Evolutionary conservation across 1,139 yeast species (phyloP).

Genomic region (Scheffersomyces illinoinensis): DNA sequence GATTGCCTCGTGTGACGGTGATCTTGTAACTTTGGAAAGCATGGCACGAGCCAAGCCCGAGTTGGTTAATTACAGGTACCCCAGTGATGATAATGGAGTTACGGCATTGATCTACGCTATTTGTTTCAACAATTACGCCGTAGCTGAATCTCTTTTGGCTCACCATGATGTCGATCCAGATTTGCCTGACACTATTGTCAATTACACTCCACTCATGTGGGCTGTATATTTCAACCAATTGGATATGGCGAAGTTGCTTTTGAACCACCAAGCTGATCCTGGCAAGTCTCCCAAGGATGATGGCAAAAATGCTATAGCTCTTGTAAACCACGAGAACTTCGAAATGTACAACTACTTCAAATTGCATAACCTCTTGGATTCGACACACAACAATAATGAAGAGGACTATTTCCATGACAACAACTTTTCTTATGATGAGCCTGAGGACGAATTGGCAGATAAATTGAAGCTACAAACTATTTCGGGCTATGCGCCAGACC

Average conservation of each 20-base stretch:
- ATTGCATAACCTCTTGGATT: conserved; percentile 41
- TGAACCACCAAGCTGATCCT: conserved; percentile 47
- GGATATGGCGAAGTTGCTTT: conserved; percentile 33
- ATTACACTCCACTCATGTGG: conserved; percentile 51
- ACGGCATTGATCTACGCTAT: conserved; percentile 55
- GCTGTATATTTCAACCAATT: conserved; percentile 43
- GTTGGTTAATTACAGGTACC: conserved; percentile 30
- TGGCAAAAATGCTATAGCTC: conserved; percentile 33
- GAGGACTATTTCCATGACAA: conserved; percentile 17
- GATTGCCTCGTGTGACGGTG: conserved; percentile 55
- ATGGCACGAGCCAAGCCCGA: conserved; percentile 31
- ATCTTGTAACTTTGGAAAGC: conserved; percentile 42
- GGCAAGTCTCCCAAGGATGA: conserved; percentile 26
- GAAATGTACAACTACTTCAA: conserved; percentile 40
- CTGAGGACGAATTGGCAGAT: conserved; percentile 37
- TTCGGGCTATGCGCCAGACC: conserved; percentile 24
- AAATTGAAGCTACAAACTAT: conserved; percentile 56
- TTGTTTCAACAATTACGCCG: conserved; percentile 45
- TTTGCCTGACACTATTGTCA: conserved; percentile 31
- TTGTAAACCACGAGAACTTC: conserved; percentile 32
- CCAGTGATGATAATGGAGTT: conserved; percentile 41
- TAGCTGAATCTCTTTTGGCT: conserved; percentile 44
- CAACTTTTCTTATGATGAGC: conserved; percentile 18
- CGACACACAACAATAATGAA: conserved; percentile 15
- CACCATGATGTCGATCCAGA: conserved; percentile 42